Conservation (phyloP, 2,329 filamentous ascomycete genomes). For the Anthostomella pinea region DNA sequence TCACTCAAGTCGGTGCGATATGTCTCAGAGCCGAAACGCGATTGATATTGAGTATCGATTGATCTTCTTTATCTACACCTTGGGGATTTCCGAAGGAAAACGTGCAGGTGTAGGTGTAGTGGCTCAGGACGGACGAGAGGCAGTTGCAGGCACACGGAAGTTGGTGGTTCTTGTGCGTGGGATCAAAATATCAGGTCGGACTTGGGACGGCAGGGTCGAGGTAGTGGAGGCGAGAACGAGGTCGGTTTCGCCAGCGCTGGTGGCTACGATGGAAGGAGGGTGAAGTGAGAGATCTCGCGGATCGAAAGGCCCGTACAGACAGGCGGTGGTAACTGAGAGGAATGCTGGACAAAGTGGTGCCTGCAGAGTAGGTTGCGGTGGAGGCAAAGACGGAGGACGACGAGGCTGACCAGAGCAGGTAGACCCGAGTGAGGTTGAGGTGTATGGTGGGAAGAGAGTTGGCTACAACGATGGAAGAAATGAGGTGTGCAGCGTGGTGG, state of each 20-base stretch:
- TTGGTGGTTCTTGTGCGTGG: slow-evolving; percentile 23
- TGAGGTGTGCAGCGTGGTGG: slow-evolving; percentile 22
- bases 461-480: slow-evolving; percentile 29
- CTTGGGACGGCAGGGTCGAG: slow-evolving; percentile 27
- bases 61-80: slow-evolving; percentile 79
- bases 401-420: slow-evolving; percentile 15
- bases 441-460: slow-evolving; percentile 14
- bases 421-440: slow-evolving; percentile 1
- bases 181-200: slow-evolving; percentile 28
- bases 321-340: slow-evolving; percentile 21
- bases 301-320: slow-evolving; percentile 24
- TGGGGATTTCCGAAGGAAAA: slow-evolving; percentile 84
- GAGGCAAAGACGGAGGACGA: slow-evolving; percentile 11
- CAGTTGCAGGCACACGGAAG: slow-evolving; percentile 31
- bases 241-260: slow-evolving; percentile 21
- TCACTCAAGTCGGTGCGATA: slow-evolving; percentile 26
- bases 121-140: slow-evolving; percentile 46
- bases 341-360: slow-evolving; percentile 9
- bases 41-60: slow-evolving; percentile 46
- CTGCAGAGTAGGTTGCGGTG: slow-evolving; percentile 15
- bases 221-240: slow-evolving; percentile 29
- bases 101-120: slow-evolving; percentile 89
- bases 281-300: slow-evolving; percentile 24
- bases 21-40: slow-evolving; percentile 37
- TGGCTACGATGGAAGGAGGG: slow-evolving; percentile 19